Percentiles rank a stretch among this genome's conserved stretches.
Evolutionary conservation across 2,329 filamentous ascomycete species (phyloP).

Genomic region (Neofusicoccum laricinum): DNA sequence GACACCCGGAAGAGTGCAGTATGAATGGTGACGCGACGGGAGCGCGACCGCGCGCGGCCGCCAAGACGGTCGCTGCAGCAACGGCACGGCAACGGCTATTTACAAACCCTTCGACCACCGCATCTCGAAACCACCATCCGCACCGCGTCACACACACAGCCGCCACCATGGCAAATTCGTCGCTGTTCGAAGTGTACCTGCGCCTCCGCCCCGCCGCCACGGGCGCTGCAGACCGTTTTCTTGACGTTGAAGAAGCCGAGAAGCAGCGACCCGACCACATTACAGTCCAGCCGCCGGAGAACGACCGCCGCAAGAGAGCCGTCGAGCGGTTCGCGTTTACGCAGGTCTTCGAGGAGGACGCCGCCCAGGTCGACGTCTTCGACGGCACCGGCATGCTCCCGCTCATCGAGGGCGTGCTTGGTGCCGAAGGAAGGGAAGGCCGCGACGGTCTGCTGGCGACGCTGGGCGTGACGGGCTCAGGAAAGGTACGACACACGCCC

Average conservation of each 20-base stretch:
- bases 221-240: slow-evolving; percentile 61
- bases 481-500: slow-evolving; percentile 67
- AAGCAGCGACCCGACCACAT: slow-evolving; percentile 46
- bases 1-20: too few relatives aligned
- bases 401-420: slow-evolving; percentile 78
- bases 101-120: background rate
- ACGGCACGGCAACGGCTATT: background rate
- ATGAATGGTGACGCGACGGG: too few relatives aligned
- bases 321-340: slow-evolving; percentile 96
- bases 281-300: slow-evolving; percentile 63
- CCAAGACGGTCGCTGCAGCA: background rate
- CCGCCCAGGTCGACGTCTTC: slow-evolving; percentile 83
- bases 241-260: slow-evolving; percentile 65
- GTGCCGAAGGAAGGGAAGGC: slow-evolving; percentile 68
- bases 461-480: slow-evolving; percentile 89
- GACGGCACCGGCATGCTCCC: slow-evolving; percentile 71
- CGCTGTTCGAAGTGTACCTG: slow-evolving; percentile 87
- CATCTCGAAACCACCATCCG: background rate
- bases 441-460: slow-evolving; percentile 89
- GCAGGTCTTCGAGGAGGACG: slow-evolving; percentile 83
- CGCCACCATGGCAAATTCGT: slow-evolving; percentile 41
- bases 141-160: slow-evolving; percentile 20
- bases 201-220: slow-evolving; percentile 62
- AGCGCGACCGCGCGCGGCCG: background rate
- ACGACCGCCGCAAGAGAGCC: slow-evolving; percentile 77